A percentile compares a stretch with the other conserved stretches of the same genome.
Conservation (phyloP, 23 red algal genomes). For the Gracilaria domingensis region DNA sequence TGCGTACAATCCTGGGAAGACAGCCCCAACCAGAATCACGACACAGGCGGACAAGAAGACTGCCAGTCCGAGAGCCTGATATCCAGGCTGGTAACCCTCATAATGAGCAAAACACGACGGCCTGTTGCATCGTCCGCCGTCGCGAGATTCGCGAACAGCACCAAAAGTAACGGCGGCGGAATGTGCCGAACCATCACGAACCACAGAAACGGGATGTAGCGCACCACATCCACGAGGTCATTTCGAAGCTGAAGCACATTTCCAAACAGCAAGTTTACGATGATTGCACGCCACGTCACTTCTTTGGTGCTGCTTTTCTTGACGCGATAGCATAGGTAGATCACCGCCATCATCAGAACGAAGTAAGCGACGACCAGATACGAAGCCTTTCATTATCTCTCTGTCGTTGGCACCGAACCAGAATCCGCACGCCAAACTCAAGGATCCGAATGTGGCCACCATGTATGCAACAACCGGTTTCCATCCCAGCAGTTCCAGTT, state of each 20-base stretch:
- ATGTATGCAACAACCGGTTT: constrained; percentile 39
- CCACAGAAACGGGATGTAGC: constrained; percentile 54
- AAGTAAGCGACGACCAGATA: constrained; percentile 23
- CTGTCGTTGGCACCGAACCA: constrained; percentile 50
- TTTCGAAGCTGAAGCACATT: constrained; percentile 54
- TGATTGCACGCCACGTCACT: background rate
- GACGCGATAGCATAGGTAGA: constrained; percentile 16
- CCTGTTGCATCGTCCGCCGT: background rate
- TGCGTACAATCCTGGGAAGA: constrained; percentile 17
- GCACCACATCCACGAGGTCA: constrained; percentile 36
- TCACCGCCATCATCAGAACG: constrained; percentile 5
- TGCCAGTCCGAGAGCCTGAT: constrained; percentile 51
- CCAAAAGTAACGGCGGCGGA: constrained; percentile 38
- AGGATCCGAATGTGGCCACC: constrained; percentile 29
- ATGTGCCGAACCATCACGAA: constrained; percentile 57
- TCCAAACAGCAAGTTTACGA: constrained; percentile 30
- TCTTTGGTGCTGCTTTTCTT: constrained; percentile 3
- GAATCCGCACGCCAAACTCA: constrained; percentile 52
- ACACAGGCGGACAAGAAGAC: constrained; percentile 36
- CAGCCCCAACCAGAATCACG: constrained; percentile 38
- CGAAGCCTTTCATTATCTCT: constrained; percentile 60
- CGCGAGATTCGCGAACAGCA: constrained; percentile 61
- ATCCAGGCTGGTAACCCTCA: background rate
- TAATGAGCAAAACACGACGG: too few relatives aligned
- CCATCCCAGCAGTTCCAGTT: constrained; percentile 22